Percentiles rank a stretch among this genome's conserved stretches.
Evolutionary conservation across 345 rosid genomes (phyloP).

Genomic region (Noccaea bulbosa): DNA sequence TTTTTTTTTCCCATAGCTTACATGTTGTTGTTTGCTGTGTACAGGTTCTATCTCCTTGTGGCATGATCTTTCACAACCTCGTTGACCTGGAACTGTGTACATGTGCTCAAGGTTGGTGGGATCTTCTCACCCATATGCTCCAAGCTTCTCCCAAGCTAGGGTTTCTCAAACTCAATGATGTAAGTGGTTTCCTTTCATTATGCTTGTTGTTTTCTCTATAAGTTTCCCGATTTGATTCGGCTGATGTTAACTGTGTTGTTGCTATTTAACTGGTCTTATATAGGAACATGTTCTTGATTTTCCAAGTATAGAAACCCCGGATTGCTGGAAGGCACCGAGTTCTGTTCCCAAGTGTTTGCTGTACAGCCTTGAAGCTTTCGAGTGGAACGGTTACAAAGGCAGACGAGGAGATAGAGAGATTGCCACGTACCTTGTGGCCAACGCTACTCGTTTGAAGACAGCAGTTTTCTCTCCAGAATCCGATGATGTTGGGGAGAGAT

Average conservation of each 20-base stretch:
- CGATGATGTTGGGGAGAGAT: background rate
- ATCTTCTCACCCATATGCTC: constrained; percentile 26
- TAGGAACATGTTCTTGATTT: background rate
- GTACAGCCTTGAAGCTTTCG: background rate
- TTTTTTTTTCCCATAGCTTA: background rate
- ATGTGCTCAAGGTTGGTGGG: constrained; percentile 22
- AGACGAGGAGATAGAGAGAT: background rate
- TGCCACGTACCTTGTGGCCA: background rate
- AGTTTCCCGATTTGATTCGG: background rate
- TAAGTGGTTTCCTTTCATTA: background rate
- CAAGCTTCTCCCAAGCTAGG: constrained; percentile 19
- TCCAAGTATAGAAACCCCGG: background rate
- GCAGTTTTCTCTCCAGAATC: background rate
- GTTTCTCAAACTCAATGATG: constrained; percentile 6
- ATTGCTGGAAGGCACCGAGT: constrained; percentile 1
- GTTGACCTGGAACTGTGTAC: background rate
- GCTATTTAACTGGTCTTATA: background rate
- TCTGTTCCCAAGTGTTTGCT: constrained; percentile 1
- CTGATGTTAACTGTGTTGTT: background rate
- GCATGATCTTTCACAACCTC: constrained; percentile 1
- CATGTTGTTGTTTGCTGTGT: background rate
- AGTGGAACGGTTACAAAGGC: constrained; percentile 1
- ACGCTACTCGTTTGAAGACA: background rate
- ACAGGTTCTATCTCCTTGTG: background rate
- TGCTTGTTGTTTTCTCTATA: background rate